These are phyloP conservation scores for Copromyces sp. DNA, from an alignment of 495 filamentous ascomycete species.

Conservation along the genomic window DNA sequence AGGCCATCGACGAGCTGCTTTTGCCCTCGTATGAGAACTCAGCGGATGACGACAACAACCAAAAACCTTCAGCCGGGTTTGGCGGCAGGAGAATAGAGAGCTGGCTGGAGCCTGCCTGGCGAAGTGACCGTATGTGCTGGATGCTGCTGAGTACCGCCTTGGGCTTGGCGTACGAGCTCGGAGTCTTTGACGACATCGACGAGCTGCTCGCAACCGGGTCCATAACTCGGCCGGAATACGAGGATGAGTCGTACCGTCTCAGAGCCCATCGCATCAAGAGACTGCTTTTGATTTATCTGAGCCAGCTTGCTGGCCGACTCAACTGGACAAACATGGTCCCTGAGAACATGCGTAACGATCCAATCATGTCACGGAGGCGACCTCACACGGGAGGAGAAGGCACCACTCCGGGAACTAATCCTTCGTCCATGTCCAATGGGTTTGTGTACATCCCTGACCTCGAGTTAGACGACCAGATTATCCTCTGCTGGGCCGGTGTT, in stretches of 20 bases:
- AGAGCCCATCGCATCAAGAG: slow-evolving; percentile 76
- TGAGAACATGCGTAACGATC: slow-evolving; percentile 43
- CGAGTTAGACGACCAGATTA: slow-evolving; percentile 62
- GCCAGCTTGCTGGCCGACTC: slow-evolving; percentile 81
- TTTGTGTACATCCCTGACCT: slow-evolving; percentile 50
- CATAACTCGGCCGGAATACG: slow-evolving; percentile 48
- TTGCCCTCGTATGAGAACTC: slow-evolving; percentile 40
- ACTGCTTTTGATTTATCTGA: slow-evolving; percentile 78
- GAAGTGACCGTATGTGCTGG: slow-evolving; percentile 97
- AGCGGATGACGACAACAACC: slow-evolving; percentile 37
- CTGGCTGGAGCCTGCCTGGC: slow-evolving; percentile 94
- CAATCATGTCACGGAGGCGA: slow-evolving; percentile 32
- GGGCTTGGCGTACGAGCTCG: slow-evolving; percentile 83
- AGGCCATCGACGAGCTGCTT: slow-evolving; percentile 53
- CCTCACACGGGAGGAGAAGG: slow-evolving; percentile 35
- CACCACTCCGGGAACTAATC: slow-evolving; percentile 44
- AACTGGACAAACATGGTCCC: slow-evolving; percentile 93
- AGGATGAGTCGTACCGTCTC: slow-evolving; percentile 62
- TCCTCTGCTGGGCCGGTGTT: slow-evolving; percentile 85
- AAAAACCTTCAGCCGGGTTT: slow-evolving; percentile 37
- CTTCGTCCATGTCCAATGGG: slow-evolving; percentile 37
- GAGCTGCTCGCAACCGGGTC: slow-evolving; percentile 43
- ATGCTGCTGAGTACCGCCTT: slow-evolving; percentile 89
- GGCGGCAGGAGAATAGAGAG: slow-evolving; percentile 72
- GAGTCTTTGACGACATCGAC: slow-evolving; percentile 81